Percentiles rank a stretch among this genome's conserved stretches.
phyloP scores from a whole-genome alignment of 305 asterid species.

The Solanum hybrid region DNA sequence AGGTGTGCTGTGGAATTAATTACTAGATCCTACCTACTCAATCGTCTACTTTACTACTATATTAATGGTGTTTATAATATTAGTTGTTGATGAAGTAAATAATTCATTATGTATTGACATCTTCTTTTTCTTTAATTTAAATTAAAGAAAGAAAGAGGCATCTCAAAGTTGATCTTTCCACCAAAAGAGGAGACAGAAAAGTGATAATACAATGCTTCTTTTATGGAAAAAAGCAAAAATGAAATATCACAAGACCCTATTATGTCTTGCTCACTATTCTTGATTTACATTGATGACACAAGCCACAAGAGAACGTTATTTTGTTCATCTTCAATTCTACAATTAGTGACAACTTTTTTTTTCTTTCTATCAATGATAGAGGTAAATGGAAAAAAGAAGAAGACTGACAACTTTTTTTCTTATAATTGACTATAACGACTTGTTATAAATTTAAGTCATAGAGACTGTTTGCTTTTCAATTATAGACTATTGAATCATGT shows the following conservation, averaged over 20 bases:
- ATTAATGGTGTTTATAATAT: not conserved
- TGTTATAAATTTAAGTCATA: not conserved
- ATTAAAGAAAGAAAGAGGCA: not conserved
- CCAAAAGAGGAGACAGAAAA: not conserved
- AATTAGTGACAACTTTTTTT: not conserved
- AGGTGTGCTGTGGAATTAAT: not conserved
- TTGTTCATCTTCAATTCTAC: not conserved
- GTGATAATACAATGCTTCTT: not conserved
- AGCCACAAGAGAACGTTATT: not conserved
- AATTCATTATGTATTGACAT: not conserved
- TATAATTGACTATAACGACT: not conserved
- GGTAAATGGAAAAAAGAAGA: not conserved
- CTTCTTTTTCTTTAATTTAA: not conserved
- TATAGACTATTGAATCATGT: not conserved
- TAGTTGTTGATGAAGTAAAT: not conserved
- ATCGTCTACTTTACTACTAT: not conserved
- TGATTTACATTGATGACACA: not conserved
- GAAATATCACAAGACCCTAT: not conserved
- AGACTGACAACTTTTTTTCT: not conserved
- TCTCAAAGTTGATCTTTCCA: not conserved
- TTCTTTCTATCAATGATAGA: not conserved
- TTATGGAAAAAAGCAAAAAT: not conserved
- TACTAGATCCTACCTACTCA: not conserved
- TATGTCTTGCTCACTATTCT: not conserved
- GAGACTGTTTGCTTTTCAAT: not conserved